These are phyloP conservation scores for Teunomyces gatunensis DNA, from an alignment of 805 yeast species.

Conservation along the genomic window DNA sequence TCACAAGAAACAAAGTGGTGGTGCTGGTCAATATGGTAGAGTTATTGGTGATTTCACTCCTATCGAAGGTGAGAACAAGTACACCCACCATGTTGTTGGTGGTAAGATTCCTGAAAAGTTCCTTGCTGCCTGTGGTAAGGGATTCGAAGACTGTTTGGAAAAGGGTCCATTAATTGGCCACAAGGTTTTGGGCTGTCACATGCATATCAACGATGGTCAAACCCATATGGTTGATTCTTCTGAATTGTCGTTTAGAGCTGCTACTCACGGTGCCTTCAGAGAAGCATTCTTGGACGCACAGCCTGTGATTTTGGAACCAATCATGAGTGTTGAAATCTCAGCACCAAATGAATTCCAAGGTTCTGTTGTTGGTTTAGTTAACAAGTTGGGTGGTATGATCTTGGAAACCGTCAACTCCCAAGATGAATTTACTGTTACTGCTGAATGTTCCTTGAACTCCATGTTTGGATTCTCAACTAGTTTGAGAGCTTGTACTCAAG, in stretches of 20 bases:
- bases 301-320: conserved; percentile 93
- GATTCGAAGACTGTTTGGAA: conserved; percentile 90
- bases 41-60: conserved; percentile 82
- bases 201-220: conserved; percentile 96
- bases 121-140: conserved; percentile 90
- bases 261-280: conserved; percentile 87
- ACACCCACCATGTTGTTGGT: conserved; percentile 88
- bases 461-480: conserved; percentile 96
- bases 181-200: conserved; percentile 84
- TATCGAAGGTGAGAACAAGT: conserved; percentile 64
- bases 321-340: conserved; percentile 88
- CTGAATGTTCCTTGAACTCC: conserved; percentile 94
- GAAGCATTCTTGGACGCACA: conserved; percentile 81
- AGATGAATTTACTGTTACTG: conserved; percentile 89
- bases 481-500: conserved; percentile 95
- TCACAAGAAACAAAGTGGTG: conserved; percentile 98
- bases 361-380: conserved; percentile 81
- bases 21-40: conserved; percentile 99
- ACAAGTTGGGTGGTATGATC: conserved; percentile 89
- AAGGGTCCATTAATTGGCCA: conserved; percentile 98
- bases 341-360: conserved; percentile 98
- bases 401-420: conserved; percentile 90
- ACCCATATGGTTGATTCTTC: conserved; percentile 96
- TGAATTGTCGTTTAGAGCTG: conserved; percentile 92
- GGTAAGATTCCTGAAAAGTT: conserved; percentile 96